Percentiles rank a stretch among this genome's conserved stretches.
These are phyloP conservation scores for Monilinia aucupariae DNA, from an alignment of 2,329 filamentous ascomycete species.

Conservation along the genomic window DNA sequence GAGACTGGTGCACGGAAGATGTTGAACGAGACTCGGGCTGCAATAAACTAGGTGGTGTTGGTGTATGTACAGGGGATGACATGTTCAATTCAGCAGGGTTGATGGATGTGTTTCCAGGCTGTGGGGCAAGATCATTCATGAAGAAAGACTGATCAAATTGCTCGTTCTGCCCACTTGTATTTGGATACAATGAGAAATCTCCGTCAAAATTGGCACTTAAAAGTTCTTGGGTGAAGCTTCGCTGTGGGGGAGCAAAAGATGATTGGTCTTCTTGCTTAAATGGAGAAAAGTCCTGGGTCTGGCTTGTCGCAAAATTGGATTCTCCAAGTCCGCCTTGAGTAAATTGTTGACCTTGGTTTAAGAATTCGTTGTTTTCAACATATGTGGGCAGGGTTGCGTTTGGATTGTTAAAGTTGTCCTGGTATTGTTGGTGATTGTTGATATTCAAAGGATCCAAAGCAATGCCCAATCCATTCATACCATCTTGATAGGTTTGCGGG, in stretches of 20 bases:
- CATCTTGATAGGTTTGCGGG: slow-evolving; percentile 43
- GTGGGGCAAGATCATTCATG: slow-evolving; percentile 43
- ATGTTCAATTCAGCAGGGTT: slow-evolving; percentile 46
- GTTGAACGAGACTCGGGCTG: slow-evolving; percentile 34
- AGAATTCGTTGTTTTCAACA: slow-evolving; percentile 42
- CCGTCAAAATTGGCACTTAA: slow-evolving; percentile 48
- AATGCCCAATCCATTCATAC: slow-evolving; percentile 51
- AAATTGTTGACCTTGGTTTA: slow-evolving; percentile 38
- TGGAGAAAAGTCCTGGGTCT: slow-evolving; percentile 33
- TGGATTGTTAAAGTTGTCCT: slow-evolving; percentile 38
- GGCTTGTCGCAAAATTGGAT: slow-evolving; percentile 25
- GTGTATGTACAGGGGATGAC: slow-evolving; percentile 37
- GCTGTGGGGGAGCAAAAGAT: slow-evolving; percentile 40
- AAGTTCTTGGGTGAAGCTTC: slow-evolving; percentile 44
- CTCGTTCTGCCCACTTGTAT: slow-evolving; percentile 46
- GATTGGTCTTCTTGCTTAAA: slow-evolving; percentile 33
- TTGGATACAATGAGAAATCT: slow-evolving; percentile 62
- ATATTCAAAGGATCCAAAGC: slow-evolving; percentile 42
- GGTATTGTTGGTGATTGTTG: slow-evolving; percentile 40
- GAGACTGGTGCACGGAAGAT: slow-evolving; percentile 33
- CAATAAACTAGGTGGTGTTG: slow-evolving; percentile 32
- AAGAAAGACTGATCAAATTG: slow-evolving; percentile 60
- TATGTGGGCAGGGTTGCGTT: slow-evolving; percentile 33
- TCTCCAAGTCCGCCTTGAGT: slow-evolving; percentile 29
- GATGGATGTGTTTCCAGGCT: slow-evolving; percentile 40